Percentiles rank a stretch among this genome's conserved stretches.
Conservation (phyloP, 2,329 filamentous ascomycete genomes). For the Stemphylium lycopersici region DNA sequence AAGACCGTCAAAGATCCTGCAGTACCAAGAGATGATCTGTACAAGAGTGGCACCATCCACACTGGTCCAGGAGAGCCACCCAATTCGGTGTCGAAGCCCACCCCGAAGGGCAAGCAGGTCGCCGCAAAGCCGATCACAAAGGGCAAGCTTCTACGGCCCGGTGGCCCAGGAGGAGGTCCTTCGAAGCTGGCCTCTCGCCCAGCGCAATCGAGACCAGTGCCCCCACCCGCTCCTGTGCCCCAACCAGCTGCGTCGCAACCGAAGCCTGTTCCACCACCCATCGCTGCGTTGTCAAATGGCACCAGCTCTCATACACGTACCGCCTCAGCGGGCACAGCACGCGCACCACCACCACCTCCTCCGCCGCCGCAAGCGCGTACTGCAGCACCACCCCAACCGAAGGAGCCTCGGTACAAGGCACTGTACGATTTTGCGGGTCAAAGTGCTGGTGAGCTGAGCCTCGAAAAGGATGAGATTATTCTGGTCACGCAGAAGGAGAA, state of each 20-base stretch:
- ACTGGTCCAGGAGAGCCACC: conserved; percentile 83
- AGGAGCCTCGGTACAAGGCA: conserved; percentile 83
- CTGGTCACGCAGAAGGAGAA: conserved; percentile 92
- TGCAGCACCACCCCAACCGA: conserved; percentile 62
- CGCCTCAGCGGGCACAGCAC: conserved; percentile 49
- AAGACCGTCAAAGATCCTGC: conserved; percentile 90
- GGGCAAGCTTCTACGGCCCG: conserved; percentile 89
- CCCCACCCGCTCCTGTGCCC: conserved; percentile 51
- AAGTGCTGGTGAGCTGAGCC: conserved; percentile 81
- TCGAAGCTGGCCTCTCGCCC: conserved; percentile 69
- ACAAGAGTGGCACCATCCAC: conserved; percentile 93
- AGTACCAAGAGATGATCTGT: conserved; percentile 74
- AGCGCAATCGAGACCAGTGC: conserved; percentile 45
- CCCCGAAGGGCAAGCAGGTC: conserved; percentile 84
- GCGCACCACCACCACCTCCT: conserved; percentile 55
- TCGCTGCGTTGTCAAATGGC: conserved; percentile 60
- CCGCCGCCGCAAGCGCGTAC: conserved; percentile 70
- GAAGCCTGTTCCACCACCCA: conserved; percentile 60
- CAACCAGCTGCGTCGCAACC: conserved; percentile 53
- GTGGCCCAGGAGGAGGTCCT: conserved; percentile 81
- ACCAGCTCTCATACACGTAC: conserved; percentile 48
- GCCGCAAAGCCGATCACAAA: conserved; percentile 89
- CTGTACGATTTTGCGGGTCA: conserved; percentile 91
- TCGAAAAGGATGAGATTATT: conserved; percentile 80
- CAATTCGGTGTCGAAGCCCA: conserved; percentile 80